Base-by-base conservation (phyloP, 306 rosid genomes). In the Quillaja saponaria region DNA sequence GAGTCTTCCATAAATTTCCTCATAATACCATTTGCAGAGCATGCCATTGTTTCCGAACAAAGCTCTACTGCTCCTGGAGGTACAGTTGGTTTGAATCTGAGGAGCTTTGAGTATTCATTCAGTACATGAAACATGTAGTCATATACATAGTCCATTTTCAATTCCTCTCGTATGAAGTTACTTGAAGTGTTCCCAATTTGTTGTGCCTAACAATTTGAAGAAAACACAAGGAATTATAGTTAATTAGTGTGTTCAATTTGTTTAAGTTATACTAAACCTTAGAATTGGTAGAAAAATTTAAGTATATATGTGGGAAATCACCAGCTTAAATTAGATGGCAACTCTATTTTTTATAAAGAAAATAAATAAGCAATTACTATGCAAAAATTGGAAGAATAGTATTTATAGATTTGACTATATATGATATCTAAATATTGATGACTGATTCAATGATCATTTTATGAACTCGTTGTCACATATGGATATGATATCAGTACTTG, bases 51-150 rank as follows among this genome's bases (percentile, higher is more conserved):
- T 48, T 90, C 91, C 0, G 80, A 61, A 16, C 84, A 78, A 1
- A 86, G 5, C 73, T 86, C 87, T 14, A 67, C 54, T 2, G 83
- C 89, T 11, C 79, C 82, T 40, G 81, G 61, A 5, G 95, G 84
- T 19, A 84, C 59, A 14, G 8, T 52, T 5, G 89, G 72, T 34
- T 79, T 79, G 73, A 84, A 90, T 54, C 53, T 82, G 6, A 86
- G 72, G 12, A 86, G 86, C 74, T 86, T 90, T 1, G 84, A 70
- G 13, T 90, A 86, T 63, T 90, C 87, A 39, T 73, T 80, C 20
- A 90, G 49, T 28, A 84, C 52, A 74, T 90, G 95, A 55, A 86
- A 90, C 95, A 90, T 90, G 79, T 90, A 86, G 60, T 86, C 84
- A 6, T 86, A 86, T 33, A 90, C 76, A 6, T 78, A 66, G 31